Percentiles rank a stretch among this genome's conserved stretches.
Conservation (phyloP, 805 yeast genomes). For the Wickerhamomyces ciferrii region DNA sequence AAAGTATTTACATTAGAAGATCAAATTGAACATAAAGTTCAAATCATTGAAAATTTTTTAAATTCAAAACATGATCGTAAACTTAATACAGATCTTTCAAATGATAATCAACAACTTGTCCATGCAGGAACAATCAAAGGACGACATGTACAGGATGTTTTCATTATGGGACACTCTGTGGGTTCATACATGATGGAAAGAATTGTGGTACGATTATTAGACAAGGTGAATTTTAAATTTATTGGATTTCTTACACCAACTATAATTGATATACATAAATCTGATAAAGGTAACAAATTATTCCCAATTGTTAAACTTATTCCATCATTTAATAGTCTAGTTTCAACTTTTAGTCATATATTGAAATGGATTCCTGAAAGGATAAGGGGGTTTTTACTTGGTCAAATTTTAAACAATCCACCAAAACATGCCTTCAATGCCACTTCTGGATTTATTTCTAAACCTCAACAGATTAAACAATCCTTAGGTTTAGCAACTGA, state of each 20-base stretch:
- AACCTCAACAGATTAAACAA: conserved; percentile 44
- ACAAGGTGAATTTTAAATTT: conserved; percentile 28
- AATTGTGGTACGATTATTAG: conserved; percentile 27
- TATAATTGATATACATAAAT: conserved; percentile 49
- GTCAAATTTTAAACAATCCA: conserved; percentile 4
- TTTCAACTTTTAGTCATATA: conserved; percentile 1
- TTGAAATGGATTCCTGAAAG: conserved; percentile 2
- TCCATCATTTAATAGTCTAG: conserved; percentile 23
- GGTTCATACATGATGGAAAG: conserved; percentile 64
- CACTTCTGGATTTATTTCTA: conserved; percentile 5
- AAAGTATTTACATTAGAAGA: conserved; percentile 38
- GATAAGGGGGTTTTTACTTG: conserved; percentile 21
- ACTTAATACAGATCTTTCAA: too few relatives aligned
- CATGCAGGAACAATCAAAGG: not conserved
- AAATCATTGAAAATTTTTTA: conserved; percentile 36
- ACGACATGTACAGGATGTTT: conserved; percentile 25
- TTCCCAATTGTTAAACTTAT: conserved; percentile 19
- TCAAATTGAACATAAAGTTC: conserved; percentile 55
- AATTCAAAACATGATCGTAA: not conserved
- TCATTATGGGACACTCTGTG: conserved; percentile 64
- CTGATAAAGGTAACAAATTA: conserved; percentile 34
- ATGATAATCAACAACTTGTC: too few relatives aligned
- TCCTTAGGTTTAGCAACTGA: conserved; percentile 51
- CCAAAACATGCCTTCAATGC: conserved; percentile 7
- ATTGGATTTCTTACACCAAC: conserved; percentile 71